These are phyloP conservation scores for Apiospora pterosperma DNA, from an alignment of 2,329 filamentous ascomycete genomes.

Conservation along the genomic window DNA sequence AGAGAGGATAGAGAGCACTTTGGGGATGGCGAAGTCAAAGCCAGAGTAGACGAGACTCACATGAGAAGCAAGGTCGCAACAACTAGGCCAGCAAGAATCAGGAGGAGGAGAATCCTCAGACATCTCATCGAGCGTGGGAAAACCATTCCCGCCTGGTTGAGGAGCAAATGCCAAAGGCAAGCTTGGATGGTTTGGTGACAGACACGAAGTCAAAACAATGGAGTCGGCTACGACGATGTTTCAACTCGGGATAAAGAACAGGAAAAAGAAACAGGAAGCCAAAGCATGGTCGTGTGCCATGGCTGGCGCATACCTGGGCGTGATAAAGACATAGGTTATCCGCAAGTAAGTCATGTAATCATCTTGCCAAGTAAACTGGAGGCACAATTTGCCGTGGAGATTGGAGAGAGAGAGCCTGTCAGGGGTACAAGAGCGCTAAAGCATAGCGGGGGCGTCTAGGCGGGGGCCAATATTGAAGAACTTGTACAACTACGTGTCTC, in stretches of 20 bases:
- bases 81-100: background rate
- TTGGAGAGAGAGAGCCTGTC: too few species aligned
- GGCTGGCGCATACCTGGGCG: background rate
- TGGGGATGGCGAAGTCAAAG: background rate
- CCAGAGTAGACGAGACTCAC: background rate
- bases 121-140: background rate
- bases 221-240: background rate
- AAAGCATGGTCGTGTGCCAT: background rate
- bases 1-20: background rate
- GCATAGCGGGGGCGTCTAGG: too few species aligned
- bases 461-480: too few species aligned
- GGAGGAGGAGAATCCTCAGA: background rate
- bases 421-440: background rate
- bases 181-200: background rate
- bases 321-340: background rate
- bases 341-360: background rate
- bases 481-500: too few species aligned
- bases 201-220: background rate
- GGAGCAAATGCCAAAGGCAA: background rate
- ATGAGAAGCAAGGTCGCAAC: slow-evolving; percentile 3
- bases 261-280: background rate
- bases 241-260: background rate
- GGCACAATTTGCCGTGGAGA: too few species aligned
- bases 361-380: background rate
- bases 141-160: background rate